These are phyloP conservation scores for Termitomyces sp. DNA, from an alignment of 768 basidiomycete species.

Conservation along the genomic window DNA sequence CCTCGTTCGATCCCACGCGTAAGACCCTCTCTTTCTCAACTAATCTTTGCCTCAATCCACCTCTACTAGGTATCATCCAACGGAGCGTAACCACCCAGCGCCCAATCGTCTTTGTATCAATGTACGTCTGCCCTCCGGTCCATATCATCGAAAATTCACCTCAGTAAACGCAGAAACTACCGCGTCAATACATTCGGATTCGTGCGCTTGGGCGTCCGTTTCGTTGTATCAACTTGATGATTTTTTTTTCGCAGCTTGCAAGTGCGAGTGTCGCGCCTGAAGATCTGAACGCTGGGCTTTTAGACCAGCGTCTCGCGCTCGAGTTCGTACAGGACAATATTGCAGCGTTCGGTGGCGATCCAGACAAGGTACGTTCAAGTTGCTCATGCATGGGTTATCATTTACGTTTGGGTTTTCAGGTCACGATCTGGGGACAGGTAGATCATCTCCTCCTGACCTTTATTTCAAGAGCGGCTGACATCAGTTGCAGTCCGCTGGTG, in stretches of 20 bases:
- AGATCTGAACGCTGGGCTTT: constrained; percentile 54
- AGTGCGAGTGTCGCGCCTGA: constrained; percentile 37
- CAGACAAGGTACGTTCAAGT: not conserved
- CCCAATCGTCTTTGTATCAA: constrained; percentile 50
- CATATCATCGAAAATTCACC: not conserved
- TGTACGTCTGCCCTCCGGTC: constrained; percentile 22
- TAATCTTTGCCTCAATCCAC: no score
- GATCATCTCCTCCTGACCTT: no score
- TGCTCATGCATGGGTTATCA: not conserved
- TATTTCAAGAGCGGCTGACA: no score
- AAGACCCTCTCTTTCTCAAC: constrained; percentile 4
- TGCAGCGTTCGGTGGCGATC: not conserved
- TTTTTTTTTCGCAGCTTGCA: constrained; percentile 29
- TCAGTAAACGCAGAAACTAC: constrained; percentile 37
- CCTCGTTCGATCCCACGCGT: constrained; percentile 43
- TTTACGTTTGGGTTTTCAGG: constrained; percentile 21
- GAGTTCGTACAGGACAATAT: not conserved
- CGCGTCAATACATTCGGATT: constrained; percentile 57
- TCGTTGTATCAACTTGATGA: no score
- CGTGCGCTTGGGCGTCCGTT: constrained; percentile 21
- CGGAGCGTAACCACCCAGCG: constrained; percentile 40
- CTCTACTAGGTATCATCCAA: constrained; percentile 38
- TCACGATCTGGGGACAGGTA: constrained; percentile 46
- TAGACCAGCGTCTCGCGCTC: constrained; percentile 41
- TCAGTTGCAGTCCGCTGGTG: constrained; percentile 39